Percentiles rank a stretch among this genome's conserved stretches.
Conservation (phyloP, 306 rosid species). For the Quercus aquifolioides region DNA sequence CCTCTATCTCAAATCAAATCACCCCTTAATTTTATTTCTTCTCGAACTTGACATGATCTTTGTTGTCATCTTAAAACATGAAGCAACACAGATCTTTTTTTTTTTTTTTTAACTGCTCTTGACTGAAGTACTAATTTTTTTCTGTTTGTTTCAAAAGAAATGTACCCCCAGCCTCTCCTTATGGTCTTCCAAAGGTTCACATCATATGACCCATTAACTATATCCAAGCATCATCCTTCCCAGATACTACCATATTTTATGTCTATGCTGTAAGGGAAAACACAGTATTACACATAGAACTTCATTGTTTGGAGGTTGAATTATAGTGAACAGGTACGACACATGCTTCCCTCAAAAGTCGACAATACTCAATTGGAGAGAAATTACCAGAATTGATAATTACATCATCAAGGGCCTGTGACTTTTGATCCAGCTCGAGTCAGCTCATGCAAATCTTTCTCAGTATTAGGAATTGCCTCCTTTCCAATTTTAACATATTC, state of each 20-base stretch:
- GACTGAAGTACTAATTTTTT: background rate
- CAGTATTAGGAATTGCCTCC: constrained; percentile 71
- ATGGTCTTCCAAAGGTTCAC: too few species aligned
- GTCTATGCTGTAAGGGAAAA: background rate
- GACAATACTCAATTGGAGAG: background rate
- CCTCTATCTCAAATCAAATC: background rate
- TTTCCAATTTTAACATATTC: constrained; percentile 71
- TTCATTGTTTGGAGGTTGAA: background rate
- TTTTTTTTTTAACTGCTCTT: background rate
- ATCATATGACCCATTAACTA: too few species aligned
- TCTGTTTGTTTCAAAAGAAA: background rate
- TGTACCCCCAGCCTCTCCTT: background rate
- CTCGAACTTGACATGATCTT: background rate
- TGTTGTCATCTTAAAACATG: background rate
- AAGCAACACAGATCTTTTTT: background rate
- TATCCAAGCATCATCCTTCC: too few species aligned
- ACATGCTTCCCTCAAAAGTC: background rate
- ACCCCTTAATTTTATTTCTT: background rate
- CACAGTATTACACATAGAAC: background rate
- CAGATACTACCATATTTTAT: too few species aligned
- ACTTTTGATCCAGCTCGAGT: constrained; percentile 60
- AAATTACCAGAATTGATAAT: constrained; percentile 15
- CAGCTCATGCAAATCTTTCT: constrained; percentile 63
- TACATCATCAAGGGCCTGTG: constrained; percentile 87
- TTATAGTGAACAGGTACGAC: background rate